These are phyloP conservation scores for Globisporangium rhizosaccharum DNA, from an alignment of 352 stramenopile species.

Conservation along the genomic window DNA sequence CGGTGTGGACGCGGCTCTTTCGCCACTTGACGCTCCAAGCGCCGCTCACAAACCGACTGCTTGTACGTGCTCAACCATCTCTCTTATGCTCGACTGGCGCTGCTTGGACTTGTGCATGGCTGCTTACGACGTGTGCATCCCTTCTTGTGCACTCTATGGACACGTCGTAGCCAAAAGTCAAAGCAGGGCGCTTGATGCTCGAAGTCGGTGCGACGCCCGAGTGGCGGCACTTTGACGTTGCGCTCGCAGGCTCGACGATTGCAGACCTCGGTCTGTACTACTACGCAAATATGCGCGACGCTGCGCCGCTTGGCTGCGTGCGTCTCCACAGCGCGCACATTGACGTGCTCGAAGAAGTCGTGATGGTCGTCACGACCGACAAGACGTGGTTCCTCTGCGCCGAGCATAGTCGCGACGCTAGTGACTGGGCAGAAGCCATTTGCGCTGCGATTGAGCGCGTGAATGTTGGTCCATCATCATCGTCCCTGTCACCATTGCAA, in stretches of 20 bases:
- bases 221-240: conserved; percentile 61
- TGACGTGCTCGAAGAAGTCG: conserved; percentile 66
- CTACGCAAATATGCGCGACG: conserved; percentile 38
- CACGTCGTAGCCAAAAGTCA: conserved; percentile 48
- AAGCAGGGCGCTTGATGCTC: conserved; percentile 44
- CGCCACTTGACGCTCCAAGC: conserved; percentile 33
- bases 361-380: conserved; percentile 72
- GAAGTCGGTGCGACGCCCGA: conserved; percentile 45
- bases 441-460: conserved; percentile 51
- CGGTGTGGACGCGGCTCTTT: conserved; percentile 49
- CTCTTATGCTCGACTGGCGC: background rate
- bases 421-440: conserved; percentile 60
- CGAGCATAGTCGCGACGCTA: conserved; percentile 43
- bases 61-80: conserved; percentile 22
- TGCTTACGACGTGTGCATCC: background rate
- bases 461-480: conserved; percentile 1
- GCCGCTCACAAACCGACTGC: conserved; percentile 27
- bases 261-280: conserved; percentile 67
- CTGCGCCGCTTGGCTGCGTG: conserved; percentile 42
- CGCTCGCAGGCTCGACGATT: conserved; percentile 47
- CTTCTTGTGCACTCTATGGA: background rate
- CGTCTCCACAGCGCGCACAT: conserved; percentile 58
- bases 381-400: conserved; percentile 82
- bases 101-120: background rate
- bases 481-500: background rate